Evolutionary conservation across 177 flowering plant genomes (phyloP).

Genomic region (Vitis hybrid): DNA sequence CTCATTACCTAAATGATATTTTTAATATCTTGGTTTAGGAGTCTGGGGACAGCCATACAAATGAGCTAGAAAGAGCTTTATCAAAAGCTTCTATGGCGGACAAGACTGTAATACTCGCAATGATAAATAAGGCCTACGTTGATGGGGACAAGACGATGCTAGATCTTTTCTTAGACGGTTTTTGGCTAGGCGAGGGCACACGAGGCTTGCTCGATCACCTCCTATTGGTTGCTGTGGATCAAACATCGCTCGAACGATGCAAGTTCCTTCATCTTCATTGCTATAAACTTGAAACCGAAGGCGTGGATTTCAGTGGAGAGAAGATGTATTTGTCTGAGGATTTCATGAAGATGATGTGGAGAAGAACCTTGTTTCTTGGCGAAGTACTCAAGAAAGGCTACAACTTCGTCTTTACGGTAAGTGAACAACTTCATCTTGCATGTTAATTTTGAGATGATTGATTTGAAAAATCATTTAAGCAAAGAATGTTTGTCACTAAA

Average conservation of each 20-base stretch:
- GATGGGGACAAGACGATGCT: slow-evolving; percentile 47
- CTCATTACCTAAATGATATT: too few species aligned
- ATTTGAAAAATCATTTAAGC: too few species aligned
- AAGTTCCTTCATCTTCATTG: slow-evolving; percentile 43
- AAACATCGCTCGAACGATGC: slow-evolving; percentile 44
- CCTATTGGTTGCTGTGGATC: slow-evolving; percentile 48
- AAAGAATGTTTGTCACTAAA: too few species aligned
- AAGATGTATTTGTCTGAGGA: slow-evolving; percentile 53
- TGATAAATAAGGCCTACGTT: slow-evolving; percentile 56
- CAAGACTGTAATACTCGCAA: slow-evolving; percentile 52
- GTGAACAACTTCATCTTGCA: background rate
- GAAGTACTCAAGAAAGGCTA: slow-evolving; percentile 58
- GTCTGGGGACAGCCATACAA: background rate
- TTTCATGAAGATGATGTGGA: slow-evolving; percentile 71
- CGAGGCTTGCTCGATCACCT: slow-evolving; percentile 34
- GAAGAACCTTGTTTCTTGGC: slow-evolving; percentile 48
- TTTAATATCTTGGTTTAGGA: too few species aligned
- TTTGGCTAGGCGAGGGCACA: slow-evolving; percentile 56
- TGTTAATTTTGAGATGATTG: too few species aligned
- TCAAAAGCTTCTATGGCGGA: slow-evolving; percentile 40
- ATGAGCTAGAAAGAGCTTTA: slow-evolving; percentile 21
- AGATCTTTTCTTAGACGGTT: slow-evolving; percentile 52
- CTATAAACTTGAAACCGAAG: slow-evolving; percentile 46
- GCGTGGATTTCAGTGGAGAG: slow-evolving; percentile 46
- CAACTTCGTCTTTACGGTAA: slow-evolving; percentile 66